These are phyloP conservation scores for Scopulariopsis brevicaulis DNA, from an alignment of 2,329 filamentous ascomycete genomes.

Conservation along the genomic window DNA sequence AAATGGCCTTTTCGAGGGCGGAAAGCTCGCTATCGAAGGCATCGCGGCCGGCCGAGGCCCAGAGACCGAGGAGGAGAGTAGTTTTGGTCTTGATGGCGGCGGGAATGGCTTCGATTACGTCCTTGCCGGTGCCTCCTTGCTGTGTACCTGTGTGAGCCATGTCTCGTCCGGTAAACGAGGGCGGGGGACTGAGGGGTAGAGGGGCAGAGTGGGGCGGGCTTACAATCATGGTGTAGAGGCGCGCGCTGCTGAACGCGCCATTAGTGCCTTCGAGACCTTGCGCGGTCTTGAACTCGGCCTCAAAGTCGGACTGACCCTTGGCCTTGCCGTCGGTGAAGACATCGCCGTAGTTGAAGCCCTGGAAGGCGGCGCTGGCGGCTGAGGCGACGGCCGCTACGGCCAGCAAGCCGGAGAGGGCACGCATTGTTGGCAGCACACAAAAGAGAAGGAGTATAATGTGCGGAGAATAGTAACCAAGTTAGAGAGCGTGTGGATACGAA, in stretches of 20 bases:
- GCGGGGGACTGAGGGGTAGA: neutral
- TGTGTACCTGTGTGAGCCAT: slow-evolving; percentile 15
- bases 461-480: neutral
- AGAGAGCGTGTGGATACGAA: neutral
- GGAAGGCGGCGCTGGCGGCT: slow-evolving; percentile 22
- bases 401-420: slow-evolving; percentile 1
- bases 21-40: slow-evolving; percentile 61
- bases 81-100: slow-evolving; percentile 76
- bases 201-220: slow-evolving; percentile 1
- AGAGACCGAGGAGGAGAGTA: slow-evolving; percentile 69
- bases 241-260: slow-evolving; percentile 53
- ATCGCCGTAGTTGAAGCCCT: slow-evolving; percentile 67
- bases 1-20: slow-evolving; percentile 59
- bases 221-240: slow-evolving; percentile 65
- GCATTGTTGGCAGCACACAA: slow-evolving; percentile 6
- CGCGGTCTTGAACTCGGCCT: slow-evolving; percentile 57
- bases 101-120: slow-evolving; percentile 61
- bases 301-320: slow-evolving; percentile 55
- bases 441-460: neutral
- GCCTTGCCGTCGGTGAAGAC: slow-evolving; percentile 46
- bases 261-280: slow-evolving; percentile 50
- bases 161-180: neutral
- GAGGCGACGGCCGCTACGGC: slow-evolving; percentile 5
- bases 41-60: slow-evolving; percentile 58
- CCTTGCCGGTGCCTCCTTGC: slow-evolving; percentile 54